Base-by-base conservation (phyloP, 257 asterid genomes). In the Solanum medicagineum region DNA sequence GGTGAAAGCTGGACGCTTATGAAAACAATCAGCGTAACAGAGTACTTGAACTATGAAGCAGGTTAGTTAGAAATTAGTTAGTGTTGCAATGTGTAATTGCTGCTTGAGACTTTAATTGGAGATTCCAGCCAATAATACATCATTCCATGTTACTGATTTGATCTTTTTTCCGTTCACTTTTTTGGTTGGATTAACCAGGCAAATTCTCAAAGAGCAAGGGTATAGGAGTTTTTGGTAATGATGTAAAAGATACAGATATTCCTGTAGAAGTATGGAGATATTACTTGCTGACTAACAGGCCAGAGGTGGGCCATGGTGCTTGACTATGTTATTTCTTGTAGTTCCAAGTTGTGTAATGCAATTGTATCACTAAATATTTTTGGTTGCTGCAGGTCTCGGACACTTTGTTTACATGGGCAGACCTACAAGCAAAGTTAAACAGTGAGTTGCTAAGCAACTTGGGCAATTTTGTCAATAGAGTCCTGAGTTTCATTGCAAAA, bases 181-280 rank as follows among this genome's bases (percentile, higher is more conserved):
- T 59, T 20, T 75, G 81, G 49, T 74, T 74, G 62, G 59, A 22
- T 7, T 84, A 54, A 85, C 56, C 87, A 96, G 99, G 99, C 44
- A 96, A 96, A 87, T 96, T 96, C 89, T 96, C 99, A 42, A 95
- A 96, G 90, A 96, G 96, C 87, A 93, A 95, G 91, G 99, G 98
- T 54, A 73, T 95, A 20, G 98, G 99, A 84, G 98, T 96, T 71
- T 96, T 96, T 89, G 99, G 99, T 63, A 96, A 95, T 91, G 98
- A 96, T 93, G 99, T 88, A 32, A 94, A 95, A 87, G 97, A 91
- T 83, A 92, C 99, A 81, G 88, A 84, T 84, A 95, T 96, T 81
- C 99, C 99, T 66, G 98, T 94, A 68, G 99, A 95, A 91, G 99
- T 94, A 51, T 96, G 99, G 99, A 90, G 99, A 91, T 96, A 96